These are phyloP conservation scores for Suillus paluster DNA, from an alignment of 768 basidiomycete genomes.

Conservation along the genomic window DNA sequence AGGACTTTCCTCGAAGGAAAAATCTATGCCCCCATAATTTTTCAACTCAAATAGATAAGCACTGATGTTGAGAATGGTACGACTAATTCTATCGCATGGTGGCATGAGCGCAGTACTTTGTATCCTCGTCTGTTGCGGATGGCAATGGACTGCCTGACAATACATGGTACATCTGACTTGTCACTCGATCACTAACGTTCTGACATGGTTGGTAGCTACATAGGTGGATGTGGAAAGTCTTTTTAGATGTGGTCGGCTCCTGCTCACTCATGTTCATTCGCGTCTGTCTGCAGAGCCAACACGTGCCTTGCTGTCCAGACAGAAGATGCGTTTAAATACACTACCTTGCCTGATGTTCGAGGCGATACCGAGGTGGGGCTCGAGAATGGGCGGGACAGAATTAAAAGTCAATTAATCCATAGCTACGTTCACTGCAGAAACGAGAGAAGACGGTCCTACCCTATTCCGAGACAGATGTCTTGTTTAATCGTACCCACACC, in stretches of 20 bases:
- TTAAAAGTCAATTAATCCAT: not conserved
- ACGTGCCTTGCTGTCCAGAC: conserved; percentile 26
- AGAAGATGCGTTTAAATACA: conserved; percentile 18
- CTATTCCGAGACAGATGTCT: no score
- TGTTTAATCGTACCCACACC: no score
- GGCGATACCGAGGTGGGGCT: conserved; percentile 1
- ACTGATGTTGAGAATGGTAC: conserved; percentile 27
- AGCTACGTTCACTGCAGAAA: no score
- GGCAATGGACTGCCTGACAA: conserved; percentile 38
- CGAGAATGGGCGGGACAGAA: conserved; percentile 6
- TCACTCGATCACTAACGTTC: conserved; percentile 18
- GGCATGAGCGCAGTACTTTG: conserved; percentile 22
- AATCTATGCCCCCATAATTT: no score
- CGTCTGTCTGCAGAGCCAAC: conserved; percentile 26
- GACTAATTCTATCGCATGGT: conserved; percentile 34
- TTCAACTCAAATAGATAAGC: conserved; percentile 29
- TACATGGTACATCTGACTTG: conserved; percentile 31
- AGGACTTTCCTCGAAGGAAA: no score
- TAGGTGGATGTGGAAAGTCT: conserved; percentile 12
- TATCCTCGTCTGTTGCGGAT: conserved; percentile 38
- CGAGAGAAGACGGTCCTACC: no score
- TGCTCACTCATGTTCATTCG: conserved; percentile 30
- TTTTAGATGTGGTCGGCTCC: conserved; percentile 15
- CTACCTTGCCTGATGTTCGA: not conserved
- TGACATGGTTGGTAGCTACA: conserved; percentile 15